Evolutionary conservation across 208 protist genomes (phyloP), one percentile per base, ranked within the genome.

Genomic region (Giardia duodenalis): DNA sequence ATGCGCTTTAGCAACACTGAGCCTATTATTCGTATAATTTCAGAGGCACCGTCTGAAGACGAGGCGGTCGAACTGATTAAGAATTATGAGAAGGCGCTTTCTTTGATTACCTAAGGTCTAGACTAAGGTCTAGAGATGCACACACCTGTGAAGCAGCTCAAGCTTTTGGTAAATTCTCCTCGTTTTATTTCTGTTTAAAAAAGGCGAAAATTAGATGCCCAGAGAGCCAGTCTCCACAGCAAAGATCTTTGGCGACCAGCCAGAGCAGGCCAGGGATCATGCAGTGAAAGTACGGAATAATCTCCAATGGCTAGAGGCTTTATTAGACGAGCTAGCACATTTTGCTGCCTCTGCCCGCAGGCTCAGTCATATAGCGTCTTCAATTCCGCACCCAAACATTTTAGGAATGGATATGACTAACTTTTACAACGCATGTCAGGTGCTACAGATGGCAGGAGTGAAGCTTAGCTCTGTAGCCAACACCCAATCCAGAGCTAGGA

Each of bases 1-100:
- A 46, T 96, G 0, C 4, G 95, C 42, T 95, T 94, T 93, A 95
- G 93, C 47, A 96, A 96, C 67, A 96, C 95, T 2, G 95, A 96
- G 91, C 95, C 95, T 44, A 96, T 96, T 67, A 93, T 96, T 67
- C 44, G 95, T 45, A 92, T 96, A 44, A 95, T 95, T 76, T 94
- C 92, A 86, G 95, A 96, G 88, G 92, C 90, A 2, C 4, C 3
- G 10, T 45, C 86, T 92, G 86, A 46, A 45, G 42, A n/a, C 22
- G 39, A 45, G 22, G 4, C 19, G 3, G 44, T 3, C 4, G 86
- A 89, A 44, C 44, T 89, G 19, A 89, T 89, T 42, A n/a, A 89
- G 86, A 89, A n/a, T 30, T 76, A 76, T 76, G 57, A n/a, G n/a
- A n/a, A n/a, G n/a, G n/a, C n/a, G n/a, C n/a, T n/a, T n/a, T n/a